Conservation (phyloP, 805 yeast genomes). For the Yarrowia alimentaria region DNA sequence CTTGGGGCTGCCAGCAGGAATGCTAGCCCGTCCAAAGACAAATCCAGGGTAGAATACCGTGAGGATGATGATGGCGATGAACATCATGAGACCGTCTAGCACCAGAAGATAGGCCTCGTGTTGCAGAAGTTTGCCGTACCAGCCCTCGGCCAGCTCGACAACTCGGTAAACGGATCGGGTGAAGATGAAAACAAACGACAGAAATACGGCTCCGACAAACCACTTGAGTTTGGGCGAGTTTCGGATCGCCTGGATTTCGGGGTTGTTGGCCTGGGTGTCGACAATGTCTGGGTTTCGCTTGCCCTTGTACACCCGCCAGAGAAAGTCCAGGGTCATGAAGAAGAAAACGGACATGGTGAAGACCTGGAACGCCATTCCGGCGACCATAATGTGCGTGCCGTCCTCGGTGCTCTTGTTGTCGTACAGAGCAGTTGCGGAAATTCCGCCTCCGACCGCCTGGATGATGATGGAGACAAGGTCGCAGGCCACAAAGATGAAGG, state of each 20-base stretch:
- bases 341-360: slow-evolving; percentile 63
- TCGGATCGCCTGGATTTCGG: slow-evolving; percentile 9
- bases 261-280: slow-evolving; percentile 18
- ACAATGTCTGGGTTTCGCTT: slow-evolving; percentile 8
- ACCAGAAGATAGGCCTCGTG: slow-evolving; percentile 59
- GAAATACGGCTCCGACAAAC: slow-evolving; percentile 30
- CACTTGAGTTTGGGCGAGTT: slow-evolving; percentile 32
- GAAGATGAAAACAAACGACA: slow-evolving; percentile 54
- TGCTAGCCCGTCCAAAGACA: slow-evolving; percentile 31
- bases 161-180: slow-evolving; percentile 72
- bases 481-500: slow-evolving; percentile 63
- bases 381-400: slow-evolving; percentile 71
- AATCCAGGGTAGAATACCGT: slow-evolving; percentile 64
- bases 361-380: slow-evolving; percentile 76
- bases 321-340: slow-evolving; percentile 49
- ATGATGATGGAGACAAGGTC: slow-evolving; percentile 63
- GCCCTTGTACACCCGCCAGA: slow-evolving; percentile 29
- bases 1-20: slow-evolving; percentile 18
- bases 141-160: slow-evolving; percentile 69
- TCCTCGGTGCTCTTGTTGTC: slow-evolving; percentile 38
- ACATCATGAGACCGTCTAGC: slow-evolving; percentile 63
- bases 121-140: slow-evolving; percentile 62
- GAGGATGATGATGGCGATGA: slow-evolving; percentile 48
- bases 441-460: slow-evolving; percentile 77
- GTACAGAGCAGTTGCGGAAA: slow-evolving; percentile 49